Evolutionary conservation across 331 rosid species (phyloP).

Genomic region (Malus hybrid): DNA sequence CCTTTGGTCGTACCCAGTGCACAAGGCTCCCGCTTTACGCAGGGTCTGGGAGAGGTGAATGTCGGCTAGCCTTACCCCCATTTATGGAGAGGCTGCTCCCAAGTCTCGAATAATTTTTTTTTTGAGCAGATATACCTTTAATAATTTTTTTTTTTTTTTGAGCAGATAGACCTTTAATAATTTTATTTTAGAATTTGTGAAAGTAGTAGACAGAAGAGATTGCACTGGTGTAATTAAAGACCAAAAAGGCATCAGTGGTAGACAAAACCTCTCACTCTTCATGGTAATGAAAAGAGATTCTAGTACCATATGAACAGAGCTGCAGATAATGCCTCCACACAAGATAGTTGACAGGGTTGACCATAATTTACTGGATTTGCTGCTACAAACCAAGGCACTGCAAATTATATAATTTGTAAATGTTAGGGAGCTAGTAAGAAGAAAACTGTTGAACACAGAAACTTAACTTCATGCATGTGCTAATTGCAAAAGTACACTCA

Average conservation of each 20-base stretch:
- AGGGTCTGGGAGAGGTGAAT: too few species aligned
- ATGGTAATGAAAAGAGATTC: not conserved
- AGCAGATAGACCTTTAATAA: not conserved
- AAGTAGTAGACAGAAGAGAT: not conserved
- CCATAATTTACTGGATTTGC: constrained; percentile 97
- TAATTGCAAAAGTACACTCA: not conserved
- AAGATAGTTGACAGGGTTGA: constrained; percentile 91
- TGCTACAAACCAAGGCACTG: constrained; percentile 97
- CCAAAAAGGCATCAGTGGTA: not conserved
- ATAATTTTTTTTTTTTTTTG: not conserved
- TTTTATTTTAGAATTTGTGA: not conserved
- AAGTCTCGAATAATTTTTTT: not conserved
- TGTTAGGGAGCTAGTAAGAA: constrained; percentile 4
- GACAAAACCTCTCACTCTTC: not conserved
- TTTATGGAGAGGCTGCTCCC: too few species aligned
- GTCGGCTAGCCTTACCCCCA: too few species aligned
- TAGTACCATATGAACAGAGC: constrained; percentile 82
- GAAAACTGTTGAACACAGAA: not conserved
- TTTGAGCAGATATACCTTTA: not conserved
- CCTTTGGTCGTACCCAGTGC: too few species aligned
- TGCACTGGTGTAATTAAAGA: not conserved
- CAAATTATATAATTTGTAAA: constrained; percentile 17
- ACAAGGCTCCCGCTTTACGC: too few species aligned
- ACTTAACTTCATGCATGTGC: not conserved
- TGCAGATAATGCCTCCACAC: constrained; percentile 98